Conservation (phyloP, 2,329 filamentous ascomycete genomes). For the Teratosphaeriaceae sp. region DNA sequence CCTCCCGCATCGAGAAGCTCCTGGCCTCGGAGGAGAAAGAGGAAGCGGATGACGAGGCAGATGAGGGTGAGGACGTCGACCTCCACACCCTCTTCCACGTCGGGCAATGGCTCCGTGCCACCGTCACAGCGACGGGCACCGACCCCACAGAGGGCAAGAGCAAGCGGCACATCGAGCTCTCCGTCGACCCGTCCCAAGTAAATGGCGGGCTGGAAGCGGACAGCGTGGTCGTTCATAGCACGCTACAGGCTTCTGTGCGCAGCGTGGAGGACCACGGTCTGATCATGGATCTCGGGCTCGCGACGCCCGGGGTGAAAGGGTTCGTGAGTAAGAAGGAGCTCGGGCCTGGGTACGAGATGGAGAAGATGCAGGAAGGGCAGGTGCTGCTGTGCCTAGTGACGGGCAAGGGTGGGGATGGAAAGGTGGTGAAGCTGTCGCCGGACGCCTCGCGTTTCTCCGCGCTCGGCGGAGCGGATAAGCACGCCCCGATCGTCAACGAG, state of each 20-base stretch:
- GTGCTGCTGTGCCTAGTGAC: conserved; percentile 79
- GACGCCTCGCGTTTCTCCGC: conserved; percentile 45
- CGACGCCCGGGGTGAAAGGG: conserved; percentile 60
- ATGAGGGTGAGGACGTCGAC: conserved; percentile 57
- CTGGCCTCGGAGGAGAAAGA: conserved; percentile 55
- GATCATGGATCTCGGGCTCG: conserved; percentile 83
- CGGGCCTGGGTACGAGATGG: conserved; percentile 56
- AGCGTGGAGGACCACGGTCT: conserved; percentile 96
- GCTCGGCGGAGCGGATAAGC: conserved; percentile 11
- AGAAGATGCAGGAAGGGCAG: conserved; percentile 70
- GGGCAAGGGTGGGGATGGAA: conserved; percentile 67
- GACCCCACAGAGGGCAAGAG: conserved; percentile 55
- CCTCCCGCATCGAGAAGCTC: conserved; percentile 63
- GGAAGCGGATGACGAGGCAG: conserved; percentile 40
- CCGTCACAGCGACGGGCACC: conserved; percentile 71
- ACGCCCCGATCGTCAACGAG: conserved; percentile 48
- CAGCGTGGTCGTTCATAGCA: conserved; percentile 67
- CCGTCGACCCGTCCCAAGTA: conserved; percentile 68
- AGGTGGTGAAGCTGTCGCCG: conserved; percentile 79
- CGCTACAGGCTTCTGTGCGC: conserved; percentile 77
- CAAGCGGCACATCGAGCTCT: conserved; percentile 80
- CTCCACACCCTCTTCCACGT: conserved; percentile 68
- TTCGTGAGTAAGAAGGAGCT: conserved; percentile 85
- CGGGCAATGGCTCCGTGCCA: conserved; percentile 83
- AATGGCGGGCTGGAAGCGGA: conserved; percentile 68